Base-by-base conservation (phyloP, 108 stramenopile genomes). In the Fragilaria radians region DNA sequence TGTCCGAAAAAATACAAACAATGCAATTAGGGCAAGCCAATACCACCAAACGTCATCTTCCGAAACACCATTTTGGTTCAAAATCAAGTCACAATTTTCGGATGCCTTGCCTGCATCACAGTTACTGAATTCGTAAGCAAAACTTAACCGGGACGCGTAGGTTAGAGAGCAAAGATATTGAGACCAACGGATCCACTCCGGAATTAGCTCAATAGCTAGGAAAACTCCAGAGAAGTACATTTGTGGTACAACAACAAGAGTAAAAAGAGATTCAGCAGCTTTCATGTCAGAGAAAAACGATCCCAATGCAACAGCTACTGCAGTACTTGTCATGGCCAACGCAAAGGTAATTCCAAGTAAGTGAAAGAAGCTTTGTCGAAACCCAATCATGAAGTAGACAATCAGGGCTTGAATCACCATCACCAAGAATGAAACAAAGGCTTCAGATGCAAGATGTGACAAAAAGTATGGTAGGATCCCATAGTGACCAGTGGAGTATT, bases 401-500 rank as follows among this genome's bases (percentile, higher is more conserved):
- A 77, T 31, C 11, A 67, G 27, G 2, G 63, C 48, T 68, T 77
- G 52, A 1, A 66, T 42, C 48, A 70, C 31, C 2, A 32, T 14
- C 19, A 48, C 47, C 1, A 32, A 45, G 31, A 74, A 65, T 17
- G 63, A 30, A 7, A 60, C 23, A 22, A 58, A 24, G 7, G 67
- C 54, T 26, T 74, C 73, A 3, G 50, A 21, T 5, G 61, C 23
- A 18, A 70, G 49, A 28, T 54, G 54, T 11, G 58, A 63, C 29
- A 70, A 2, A 46, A 80, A 79, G 67, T 83, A 83, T 9, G 82
- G 32, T 3, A 75, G 17, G 7, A 75, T 67, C 36, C 63, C 27
- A 53, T 82, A 86, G 45, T 79, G 81, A 48, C 79, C 77, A 0
- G 79, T 82, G 11, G 71, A 65, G 48, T 74, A 81, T 52, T 81